These are phyloP conservation scores for Aegilops tauschii DNA, from an alignment of 176 grass and related monocot species.

Conservation along the genomic window DNA sequence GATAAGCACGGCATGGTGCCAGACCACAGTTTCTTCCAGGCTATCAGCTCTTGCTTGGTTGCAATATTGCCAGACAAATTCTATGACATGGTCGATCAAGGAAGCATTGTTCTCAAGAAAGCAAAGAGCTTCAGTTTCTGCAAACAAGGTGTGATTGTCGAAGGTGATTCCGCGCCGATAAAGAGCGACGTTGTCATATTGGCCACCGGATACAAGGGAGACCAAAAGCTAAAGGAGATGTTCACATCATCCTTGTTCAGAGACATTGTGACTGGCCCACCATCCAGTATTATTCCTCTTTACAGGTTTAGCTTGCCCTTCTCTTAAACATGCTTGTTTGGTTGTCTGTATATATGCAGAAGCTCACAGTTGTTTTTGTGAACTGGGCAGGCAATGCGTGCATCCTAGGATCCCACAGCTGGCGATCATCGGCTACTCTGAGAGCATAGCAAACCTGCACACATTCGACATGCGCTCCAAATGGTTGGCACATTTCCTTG, in stretches of 20 bases:
- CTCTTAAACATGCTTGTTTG: not conserved
- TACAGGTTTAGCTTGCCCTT: constrained; percentile 27
- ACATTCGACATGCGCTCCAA: constrained; percentile 27
- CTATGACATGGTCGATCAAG: constrained; percentile 48
- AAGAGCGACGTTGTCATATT: constrained; percentile 43
- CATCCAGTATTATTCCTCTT: constrained; percentile 36
- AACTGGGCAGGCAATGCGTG: constrained; percentile 24
- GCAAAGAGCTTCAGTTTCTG: constrained; percentile 43
- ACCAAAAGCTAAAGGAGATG: constrained; percentile 46
- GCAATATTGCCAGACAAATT: constrained; percentile 38
- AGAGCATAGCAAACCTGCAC: not conserved
- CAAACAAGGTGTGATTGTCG: constrained; percentile 31
- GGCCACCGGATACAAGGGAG: constrained; percentile 39
- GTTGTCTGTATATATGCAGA: not conserved
- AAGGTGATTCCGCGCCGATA: constrained; percentile 15
- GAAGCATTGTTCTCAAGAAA: constrained; percentile 47
- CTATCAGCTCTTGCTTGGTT: constrained; percentile 14
- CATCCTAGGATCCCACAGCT: constrained; percentile 43
- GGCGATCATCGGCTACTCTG: constrained; percentile 32
- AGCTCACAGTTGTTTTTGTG: not conserved
- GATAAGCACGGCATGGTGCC: constrained; percentile 50
- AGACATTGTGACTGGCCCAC: constrained; percentile 30
- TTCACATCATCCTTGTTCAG: constrained; percentile 43
- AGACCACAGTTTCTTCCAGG: constrained; percentile 42
- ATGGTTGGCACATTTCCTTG: constrained; percentile 30